phyloP scores from a whole-genome alignment of 768 basidiomycete species.

The Leucogyrophana mollusca region DNA sequence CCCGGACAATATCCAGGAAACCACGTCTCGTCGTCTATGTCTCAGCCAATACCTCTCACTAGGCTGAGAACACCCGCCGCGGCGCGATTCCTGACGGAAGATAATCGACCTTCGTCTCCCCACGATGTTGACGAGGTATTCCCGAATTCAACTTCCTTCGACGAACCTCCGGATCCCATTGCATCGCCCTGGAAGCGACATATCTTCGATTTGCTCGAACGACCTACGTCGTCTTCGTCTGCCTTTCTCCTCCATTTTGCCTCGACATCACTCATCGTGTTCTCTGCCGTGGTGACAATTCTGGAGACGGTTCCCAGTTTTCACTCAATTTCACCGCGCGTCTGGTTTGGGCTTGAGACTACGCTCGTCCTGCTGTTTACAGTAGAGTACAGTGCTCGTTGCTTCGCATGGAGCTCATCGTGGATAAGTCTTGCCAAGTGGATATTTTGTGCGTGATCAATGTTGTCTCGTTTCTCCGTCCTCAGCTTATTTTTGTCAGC shows the following conservation, averaged over 20 bases:
- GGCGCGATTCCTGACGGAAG: conserved; percentile 45
- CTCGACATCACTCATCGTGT: conserved; percentile 67
- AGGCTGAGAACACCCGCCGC: conserved; percentile 23
- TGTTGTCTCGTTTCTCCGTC: not conserved
- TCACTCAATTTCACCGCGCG: conserved; percentile 61
- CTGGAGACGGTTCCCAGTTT: conserved; percentile 80
- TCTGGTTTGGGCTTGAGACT: conserved; percentile 90
- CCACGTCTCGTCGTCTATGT: conserved; percentile 15
- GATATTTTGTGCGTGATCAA: conserved; percentile 56
- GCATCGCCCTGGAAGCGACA: conserved; percentile 57
- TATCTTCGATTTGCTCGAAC: conserved; percentile 73
- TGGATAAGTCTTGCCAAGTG: conserved; percentile 63
- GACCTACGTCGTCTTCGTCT: conserved; percentile 69
- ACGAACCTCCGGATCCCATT: conserved; percentile 25
- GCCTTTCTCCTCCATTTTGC: conserved; percentile 77
- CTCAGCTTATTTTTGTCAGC: conserved; percentile 35
- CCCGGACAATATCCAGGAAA: no score
- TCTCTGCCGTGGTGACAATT: conserved; percentile 74
- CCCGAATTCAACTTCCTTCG: conserved; percentile 32
- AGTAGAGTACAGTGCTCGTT: conserved; percentile 74
- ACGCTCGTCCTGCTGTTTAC: conserved; percentile 83
- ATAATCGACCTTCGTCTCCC: conserved; percentile 29
- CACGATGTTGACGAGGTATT: conserved; percentile 39
- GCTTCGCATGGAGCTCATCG: conserved; percentile 71
- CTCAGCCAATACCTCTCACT: conserved; percentile 29